phyloP scores from a whole-genome alignment of 768 basidiomycete genomes.

The Lactifluus piperatus region DNA sequence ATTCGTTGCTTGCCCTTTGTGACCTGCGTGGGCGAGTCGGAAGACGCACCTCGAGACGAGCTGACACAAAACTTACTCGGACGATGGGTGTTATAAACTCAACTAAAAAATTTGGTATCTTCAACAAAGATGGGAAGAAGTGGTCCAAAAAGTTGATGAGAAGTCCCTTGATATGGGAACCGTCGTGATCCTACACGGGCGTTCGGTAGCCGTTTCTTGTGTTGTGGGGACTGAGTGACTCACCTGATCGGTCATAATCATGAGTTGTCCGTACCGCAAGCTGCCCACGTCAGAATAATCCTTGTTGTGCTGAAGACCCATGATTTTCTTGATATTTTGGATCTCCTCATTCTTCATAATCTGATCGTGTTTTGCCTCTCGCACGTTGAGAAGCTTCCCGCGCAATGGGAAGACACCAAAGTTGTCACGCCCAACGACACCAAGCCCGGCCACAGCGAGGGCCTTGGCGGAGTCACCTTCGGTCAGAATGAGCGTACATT shows the following conservation, averaged over 20 bases:
- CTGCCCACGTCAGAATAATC: constrained; percentile 60
- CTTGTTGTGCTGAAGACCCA: constrained; percentile 92
- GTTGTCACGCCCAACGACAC: constrained; percentile 91
- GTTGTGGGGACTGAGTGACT: constrained; percentile 10
- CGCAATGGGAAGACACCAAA: constrained; percentile 98
- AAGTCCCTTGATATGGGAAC: constrained; percentile 99
- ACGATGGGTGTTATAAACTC: constrained; percentile 99
- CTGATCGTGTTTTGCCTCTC: constrained; percentile 91
- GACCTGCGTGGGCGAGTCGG: constrained; percentile 36
- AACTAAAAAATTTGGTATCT: constrained; percentile 84
- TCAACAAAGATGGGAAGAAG: constrained; percentile 91
- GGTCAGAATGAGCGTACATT: constrained; percentile 93
- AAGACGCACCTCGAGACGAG: background rate
- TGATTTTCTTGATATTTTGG: constrained; percentile 94
- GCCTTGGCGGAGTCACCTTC: constrained; percentile 99
- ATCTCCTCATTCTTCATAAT: constrained; percentile 99
- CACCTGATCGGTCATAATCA: constrained; percentile 99
- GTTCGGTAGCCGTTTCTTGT: background rate
- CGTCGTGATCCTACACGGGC: constrained; percentile 82
- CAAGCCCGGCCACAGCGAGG: constrained; percentile 88
- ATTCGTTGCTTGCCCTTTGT: constrained; percentile 69
- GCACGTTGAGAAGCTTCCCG: constrained; percentile 94
- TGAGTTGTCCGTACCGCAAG: constrained; percentile 87
- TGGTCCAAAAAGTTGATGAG: constrained; percentile 97
- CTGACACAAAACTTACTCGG: constrained; percentile 44